These are phyloP conservation scores for Spiraea crenata DNA, from an alignment of 331 rosid species.

Conservation along the genomic window DNA sequence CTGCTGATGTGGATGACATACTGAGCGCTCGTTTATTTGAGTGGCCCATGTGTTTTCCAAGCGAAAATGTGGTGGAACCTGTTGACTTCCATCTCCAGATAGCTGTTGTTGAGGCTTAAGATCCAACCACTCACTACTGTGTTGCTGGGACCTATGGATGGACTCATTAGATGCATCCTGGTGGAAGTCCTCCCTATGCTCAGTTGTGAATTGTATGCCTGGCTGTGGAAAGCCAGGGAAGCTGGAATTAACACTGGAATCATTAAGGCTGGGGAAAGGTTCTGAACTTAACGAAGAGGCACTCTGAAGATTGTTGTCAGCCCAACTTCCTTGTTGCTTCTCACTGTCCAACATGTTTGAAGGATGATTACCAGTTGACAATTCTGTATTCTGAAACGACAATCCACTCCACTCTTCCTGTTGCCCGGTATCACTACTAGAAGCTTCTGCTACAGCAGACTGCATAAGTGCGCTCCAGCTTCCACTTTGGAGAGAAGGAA, in stretches of 20 bases:
- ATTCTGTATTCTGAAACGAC: slow-evolving; percentile 53
- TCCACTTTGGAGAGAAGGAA: slow-evolving; percentile 50
- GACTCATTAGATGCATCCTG: slow-evolving; percentile 41
- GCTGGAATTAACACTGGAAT: slow-evolving; percentile 41
- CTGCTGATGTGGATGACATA: slow-evolving; percentile 30
- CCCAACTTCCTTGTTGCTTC: slow-evolving; percentile 49
- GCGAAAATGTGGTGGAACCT: slow-evolving; percentile 28
- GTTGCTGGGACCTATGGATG: slow-evolving; percentile 34
- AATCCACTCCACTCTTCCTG: slow-evolving; percentile 71
- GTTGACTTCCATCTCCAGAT: slow-evolving; percentile 23
- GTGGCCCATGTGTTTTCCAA: slow-evolving; percentile 33
- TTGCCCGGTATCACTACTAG: slow-evolving; percentile 56
- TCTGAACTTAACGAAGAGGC: slow-evolving; percentile 48
- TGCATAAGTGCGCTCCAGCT: slow-evolving; percentile 74
- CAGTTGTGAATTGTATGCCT: slow-evolving; percentile 30
- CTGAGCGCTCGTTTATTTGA: slow-evolving; percentile 37
- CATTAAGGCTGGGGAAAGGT: slow-evolving; percentile 36
- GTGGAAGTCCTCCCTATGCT: slow-evolving; percentile 34
- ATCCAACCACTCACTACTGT: slow-evolving; percentile 37
- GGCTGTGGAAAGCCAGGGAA: slow-evolving; percentile 53
- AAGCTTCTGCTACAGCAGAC: slow-evolving; percentile 68
- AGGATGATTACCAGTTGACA: slow-evolving; percentile 50
- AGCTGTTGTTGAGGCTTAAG: slow-evolving; percentile 28
- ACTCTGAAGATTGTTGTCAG: slow-evolving; percentile 45
- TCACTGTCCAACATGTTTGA: slow-evolving; percentile 46